These are phyloP conservation scores for Centrapalus pauciflorus DNA, from an alignment of 129 eudicot genomes.

Conservation along the genomic window DNA sequence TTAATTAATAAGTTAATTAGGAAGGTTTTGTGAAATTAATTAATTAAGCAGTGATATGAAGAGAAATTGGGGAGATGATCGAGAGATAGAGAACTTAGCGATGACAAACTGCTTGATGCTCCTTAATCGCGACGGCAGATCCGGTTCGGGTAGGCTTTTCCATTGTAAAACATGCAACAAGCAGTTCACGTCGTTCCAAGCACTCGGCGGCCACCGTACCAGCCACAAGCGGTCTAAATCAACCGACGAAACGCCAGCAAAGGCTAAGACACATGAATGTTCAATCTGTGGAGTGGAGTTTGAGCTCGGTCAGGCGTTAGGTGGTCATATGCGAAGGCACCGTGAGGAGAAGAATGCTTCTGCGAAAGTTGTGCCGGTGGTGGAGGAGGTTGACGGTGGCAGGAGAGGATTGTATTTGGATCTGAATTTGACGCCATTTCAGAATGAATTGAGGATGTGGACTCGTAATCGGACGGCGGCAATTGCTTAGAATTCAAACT, in stretches of 20 bases:
- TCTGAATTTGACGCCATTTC: constrained; percentile 42
- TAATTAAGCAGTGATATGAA: constrained; percentile 13
- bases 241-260: background rate
- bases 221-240: constrained; percentile 46
- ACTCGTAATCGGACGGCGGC: constrained; percentile 19
- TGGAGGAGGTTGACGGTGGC: constrained; percentile 22
- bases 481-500: constrained; percentile 14
- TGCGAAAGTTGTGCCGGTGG: background rate
- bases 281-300: constrained; percentile 53
- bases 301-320: constrained; percentile 55
- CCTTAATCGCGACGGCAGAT: constrained; percentile 20
- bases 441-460: constrained; percentile 28
- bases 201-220: constrained; percentile 69
- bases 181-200: constrained; percentile 46
- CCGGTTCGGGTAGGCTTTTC: constrained; percentile 17
- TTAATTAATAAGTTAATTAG: too few species aligned
- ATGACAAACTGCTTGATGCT: constrained; percentile 53
- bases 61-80: constrained; percentile 24
- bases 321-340: constrained; percentile 71
- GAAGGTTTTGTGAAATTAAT: background rate
- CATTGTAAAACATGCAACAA: constrained; percentile 48
- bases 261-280: constrained; percentile 48
- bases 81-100: constrained; percentile 43
- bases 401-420: constrained; percentile 24
- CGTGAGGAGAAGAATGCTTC: constrained; percentile 24